These are phyloP conservation scores for Ceratobasidium papillatum DNA, from an alignment of 1,284 basidiomycete genomes.

Conservation along the genomic window DNA sequence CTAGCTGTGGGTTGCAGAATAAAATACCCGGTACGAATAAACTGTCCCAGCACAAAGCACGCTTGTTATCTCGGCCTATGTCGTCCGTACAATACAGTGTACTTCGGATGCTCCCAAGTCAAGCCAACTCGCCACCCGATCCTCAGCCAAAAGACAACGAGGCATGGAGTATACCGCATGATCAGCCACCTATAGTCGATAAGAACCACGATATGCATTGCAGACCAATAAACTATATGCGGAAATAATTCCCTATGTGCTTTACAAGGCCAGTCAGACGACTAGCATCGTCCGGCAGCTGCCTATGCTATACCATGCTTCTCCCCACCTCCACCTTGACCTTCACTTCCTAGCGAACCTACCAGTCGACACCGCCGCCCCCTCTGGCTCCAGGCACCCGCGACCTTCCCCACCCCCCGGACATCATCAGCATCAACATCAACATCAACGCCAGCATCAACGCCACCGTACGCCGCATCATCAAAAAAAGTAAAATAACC, in stretches of 20 bases:
- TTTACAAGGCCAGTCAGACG: not conserved
- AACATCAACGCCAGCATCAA: constrained; percentile 16
- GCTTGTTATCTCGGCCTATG: not conserved
- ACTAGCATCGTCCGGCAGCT: not conserved
- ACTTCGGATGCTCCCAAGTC: not conserved
- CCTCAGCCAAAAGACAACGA: not conserved
- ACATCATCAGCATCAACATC: not conserved
- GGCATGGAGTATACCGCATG: not conserved
- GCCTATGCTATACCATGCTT: too few relatives aligned
- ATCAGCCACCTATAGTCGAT: not conserved
- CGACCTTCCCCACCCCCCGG: not conserved
- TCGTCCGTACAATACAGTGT: not conserved
- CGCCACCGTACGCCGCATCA: constrained; percentile 9
- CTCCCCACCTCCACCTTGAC: too few relatives aligned
- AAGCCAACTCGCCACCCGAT: not conserved
- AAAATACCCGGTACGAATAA: not conserved
- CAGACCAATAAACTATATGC: not conserved
- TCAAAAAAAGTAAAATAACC: constrained; percentile 24
- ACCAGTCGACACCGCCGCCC: not conserved
- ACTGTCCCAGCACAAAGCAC: not conserved
- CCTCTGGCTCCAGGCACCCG: constrained; percentile 1
- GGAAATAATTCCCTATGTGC: not conserved
- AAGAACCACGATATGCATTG: not conserved
- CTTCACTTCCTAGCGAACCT: too few relatives aligned
- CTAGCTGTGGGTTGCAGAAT: not conserved